Conservation (phyloP, 495 filamentous ascomycete genomes). For the Beverwykella pulmonaria region DNA sequence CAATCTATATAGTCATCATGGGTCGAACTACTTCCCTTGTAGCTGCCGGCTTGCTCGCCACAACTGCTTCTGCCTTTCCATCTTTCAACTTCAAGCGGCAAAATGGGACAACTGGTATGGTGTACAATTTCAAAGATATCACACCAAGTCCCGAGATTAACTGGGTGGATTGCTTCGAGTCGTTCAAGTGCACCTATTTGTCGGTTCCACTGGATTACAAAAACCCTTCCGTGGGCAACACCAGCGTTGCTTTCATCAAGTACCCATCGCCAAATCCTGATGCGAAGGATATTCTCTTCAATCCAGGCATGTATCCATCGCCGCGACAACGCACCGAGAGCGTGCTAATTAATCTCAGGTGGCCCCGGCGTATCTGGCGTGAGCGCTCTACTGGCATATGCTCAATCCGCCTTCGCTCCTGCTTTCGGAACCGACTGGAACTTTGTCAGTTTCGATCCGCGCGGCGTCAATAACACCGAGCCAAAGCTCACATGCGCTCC, state of each 20-base stretch:
- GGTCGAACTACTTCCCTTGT: too few relatives aligned
- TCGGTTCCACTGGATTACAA: slow-evolving; percentile 47
- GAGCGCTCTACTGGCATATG: background rate
- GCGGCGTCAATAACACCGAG: slow-evolving; percentile 44
- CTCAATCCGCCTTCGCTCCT: slow-evolving; percentile 18
- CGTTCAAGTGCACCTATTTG: slow-evolving; percentile 33
- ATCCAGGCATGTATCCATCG: slow-evolving; percentile 40
- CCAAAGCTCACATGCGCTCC: slow-evolving; percentile 52
- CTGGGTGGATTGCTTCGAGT: slow-evolving; percentile 32
- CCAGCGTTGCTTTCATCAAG: slow-evolving; percentile 41
- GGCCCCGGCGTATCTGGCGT: slow-evolving; percentile 52
- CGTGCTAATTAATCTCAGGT: too few relatives aligned
- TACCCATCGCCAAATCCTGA: slow-evolving; percentile 38
- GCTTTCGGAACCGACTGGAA: slow-evolving; percentile 46
- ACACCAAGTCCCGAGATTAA: background rate
- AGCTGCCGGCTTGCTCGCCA: too few relatives aligned
- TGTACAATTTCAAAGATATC: too few relatives aligned
- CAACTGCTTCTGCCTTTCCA: too few relatives aligned
- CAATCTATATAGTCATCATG: too few relatives aligned
- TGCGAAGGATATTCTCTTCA: slow-evolving; percentile 44
- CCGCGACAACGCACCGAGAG: too few relatives aligned
- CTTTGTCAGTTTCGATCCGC: slow-evolving; percentile 57
- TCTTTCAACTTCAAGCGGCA: too few relatives aligned
- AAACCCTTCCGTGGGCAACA: slow-evolving; percentile 40
- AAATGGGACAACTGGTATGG: too few relatives aligned